phyloP scores from a whole-genome alignment of 768 basidiomycete genomes.

The Lactifluus subvellereus region DNA sequence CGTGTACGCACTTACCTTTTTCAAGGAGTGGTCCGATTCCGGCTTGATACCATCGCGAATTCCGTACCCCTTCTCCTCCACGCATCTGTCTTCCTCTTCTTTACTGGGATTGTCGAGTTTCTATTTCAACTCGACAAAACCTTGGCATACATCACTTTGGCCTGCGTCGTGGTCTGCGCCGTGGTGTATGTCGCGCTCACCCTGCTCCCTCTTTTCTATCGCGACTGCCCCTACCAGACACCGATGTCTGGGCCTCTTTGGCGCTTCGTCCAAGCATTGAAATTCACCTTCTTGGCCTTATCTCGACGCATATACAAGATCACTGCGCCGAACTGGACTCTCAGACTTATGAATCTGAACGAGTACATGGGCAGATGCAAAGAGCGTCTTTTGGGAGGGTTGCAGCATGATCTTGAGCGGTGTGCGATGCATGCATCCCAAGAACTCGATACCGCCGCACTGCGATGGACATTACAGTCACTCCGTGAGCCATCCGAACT shows the following conservation, averaged over 20 bases:
- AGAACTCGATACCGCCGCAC: conserved; percentile 1
- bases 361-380: conserved; percentile 6
- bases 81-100: conserved; percentile 9
- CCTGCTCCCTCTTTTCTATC: conserved; percentile 2
- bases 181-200: background rate
- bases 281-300: background rate
- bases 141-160: background rate
- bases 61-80: conserved; percentile 6
- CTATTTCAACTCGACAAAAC: background rate
- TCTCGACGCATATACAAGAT: background rate
- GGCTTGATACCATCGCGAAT: background rate
- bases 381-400: conserved; percentile 1
- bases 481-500: conserved; percentile 14
- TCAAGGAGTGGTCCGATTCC: conserved; percentile 2
- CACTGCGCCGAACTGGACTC: background rate
- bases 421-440: background rate
- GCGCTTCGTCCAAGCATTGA: background rate
- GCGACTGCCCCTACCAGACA: conserved; percentile 13
- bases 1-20: conserved; percentile 2
- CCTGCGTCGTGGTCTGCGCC: background rate
- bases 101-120: conserved; percentile 4
- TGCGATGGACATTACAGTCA: conserved; percentile 12
- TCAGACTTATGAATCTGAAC: background rate
- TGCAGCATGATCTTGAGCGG: conserved; percentile 2
- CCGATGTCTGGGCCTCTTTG: conserved; percentile 10